Percentiles rank a stretch among this genome's conserved stretches.
These are phyloP conservation scores for Coemansia aciculifera DNA, from an alignment of 192 early-diverging fungal species.

Conservation along the genomic window DNA sequence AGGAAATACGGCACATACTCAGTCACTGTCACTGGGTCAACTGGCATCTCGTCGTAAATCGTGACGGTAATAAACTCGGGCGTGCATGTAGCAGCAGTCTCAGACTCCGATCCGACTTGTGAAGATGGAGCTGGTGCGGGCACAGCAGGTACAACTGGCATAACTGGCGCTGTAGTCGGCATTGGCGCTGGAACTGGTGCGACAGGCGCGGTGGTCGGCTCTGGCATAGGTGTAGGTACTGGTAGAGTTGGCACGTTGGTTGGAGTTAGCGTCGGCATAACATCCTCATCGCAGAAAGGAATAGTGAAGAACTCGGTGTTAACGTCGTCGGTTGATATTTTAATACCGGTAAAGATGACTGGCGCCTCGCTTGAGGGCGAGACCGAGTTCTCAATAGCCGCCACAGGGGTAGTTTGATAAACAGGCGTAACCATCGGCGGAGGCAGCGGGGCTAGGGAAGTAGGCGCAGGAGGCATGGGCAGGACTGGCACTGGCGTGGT, in stretches of 20 bases:
- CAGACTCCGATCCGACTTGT: neutral
- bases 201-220: neutral
- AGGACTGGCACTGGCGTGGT: constrained; percentile 3
- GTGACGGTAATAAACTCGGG: constrained; percentile 20
- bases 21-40: constrained; percentile 21
- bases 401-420: neutral
- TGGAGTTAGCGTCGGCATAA: neutral
- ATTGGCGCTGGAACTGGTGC: constrained; percentile 1
- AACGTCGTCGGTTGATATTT: neutral
- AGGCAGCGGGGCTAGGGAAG: constrained; percentile 4
- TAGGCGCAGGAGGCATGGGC: constrained; percentile 9
- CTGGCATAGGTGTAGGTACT: constrained; percentile 3
- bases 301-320: neutral
- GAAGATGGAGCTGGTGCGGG: neutral
- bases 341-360: neutral
- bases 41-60: constrained; percentile 6
- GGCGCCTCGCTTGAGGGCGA: neutral
- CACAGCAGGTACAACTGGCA: neutral
- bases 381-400: neutral
- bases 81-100: neutral
- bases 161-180: neutral
- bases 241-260: neutral
- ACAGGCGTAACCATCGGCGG: neutral
- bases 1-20: constrained; percentile 22
- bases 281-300: constrained; percentile 2